These are phyloP conservation scores for Omphalea diandra DNA, from an alignment of 441 rosid genomes.

Conservation along the genomic window DNA sequence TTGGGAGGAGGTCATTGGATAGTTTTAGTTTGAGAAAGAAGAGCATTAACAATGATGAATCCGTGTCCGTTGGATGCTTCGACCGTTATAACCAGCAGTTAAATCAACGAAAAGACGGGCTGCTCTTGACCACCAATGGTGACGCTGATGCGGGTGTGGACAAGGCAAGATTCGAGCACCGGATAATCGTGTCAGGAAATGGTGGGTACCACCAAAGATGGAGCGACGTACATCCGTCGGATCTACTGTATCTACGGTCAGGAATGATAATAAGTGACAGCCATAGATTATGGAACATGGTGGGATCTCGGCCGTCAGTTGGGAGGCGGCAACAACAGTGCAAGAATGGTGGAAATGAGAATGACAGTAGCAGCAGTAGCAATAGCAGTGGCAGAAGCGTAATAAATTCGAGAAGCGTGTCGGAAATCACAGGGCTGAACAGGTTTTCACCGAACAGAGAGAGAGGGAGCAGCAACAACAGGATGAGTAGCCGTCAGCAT, in stretches of 20 bases:
- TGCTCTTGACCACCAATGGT: conserved; percentile 31
- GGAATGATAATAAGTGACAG: conserved; percentile 63
- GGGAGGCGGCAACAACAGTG: neutral
- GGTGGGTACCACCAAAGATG: conserved; percentile 54
- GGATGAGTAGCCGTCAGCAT: conserved; percentile 24
- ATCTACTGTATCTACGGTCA: conserved; percentile 65
- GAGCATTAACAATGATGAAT: conserved; percentile 15
- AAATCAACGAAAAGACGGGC: conserved; percentile 58
- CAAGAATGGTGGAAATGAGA: neutral
- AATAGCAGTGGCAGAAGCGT: conserved; percentile 45
- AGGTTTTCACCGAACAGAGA: conserved; percentile 51
- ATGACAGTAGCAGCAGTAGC: neutral
- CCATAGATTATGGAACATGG: conserved; percentile 31
- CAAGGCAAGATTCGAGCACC: conserved; percentile 57
- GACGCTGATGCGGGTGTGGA: conserved; percentile 20
- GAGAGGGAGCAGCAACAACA: conserved; percentile 2
- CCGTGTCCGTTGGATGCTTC: conserved; percentile 43
- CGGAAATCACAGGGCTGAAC: conserved; percentile 66
- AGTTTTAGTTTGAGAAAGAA: conserved; percentile 29
- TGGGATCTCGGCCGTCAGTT: conserved; percentile 5
- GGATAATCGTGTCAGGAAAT: conserved; percentile 60
- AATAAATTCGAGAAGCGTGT: conserved; percentile 67
- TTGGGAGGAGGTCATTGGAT: conserved; percentile 53
- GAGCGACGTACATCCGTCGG: conserved; percentile 88
- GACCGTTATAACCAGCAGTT: conserved; percentile 42